Percentiles rank a stretch among this genome's conserved stretches.
Evolutionary conservation across 83 land plant species (phyloP).

Genomic region (Thuja plicata): DNA sequence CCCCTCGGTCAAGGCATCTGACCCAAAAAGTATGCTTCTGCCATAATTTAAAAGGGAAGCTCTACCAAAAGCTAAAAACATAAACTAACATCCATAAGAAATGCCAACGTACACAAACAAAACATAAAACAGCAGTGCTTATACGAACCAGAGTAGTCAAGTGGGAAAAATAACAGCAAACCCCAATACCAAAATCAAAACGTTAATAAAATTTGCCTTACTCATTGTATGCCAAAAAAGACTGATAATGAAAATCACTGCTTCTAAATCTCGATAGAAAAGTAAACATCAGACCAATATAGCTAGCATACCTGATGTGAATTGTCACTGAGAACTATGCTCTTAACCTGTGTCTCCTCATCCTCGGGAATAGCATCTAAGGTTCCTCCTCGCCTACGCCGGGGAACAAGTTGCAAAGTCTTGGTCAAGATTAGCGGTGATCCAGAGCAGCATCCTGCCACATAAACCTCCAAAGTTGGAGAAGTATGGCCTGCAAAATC

Average conservation of each 20-base stretch:
- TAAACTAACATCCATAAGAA: background rate
- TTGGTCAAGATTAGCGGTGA: conserved; percentile 66
- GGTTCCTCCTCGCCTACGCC: conserved; percentile 25
- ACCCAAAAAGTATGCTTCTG: background rate
- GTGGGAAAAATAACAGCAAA: background rate
- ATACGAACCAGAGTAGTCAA: too few species aligned
- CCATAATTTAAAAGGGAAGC: background rate
- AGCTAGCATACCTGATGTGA: background rate
- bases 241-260: background rate
- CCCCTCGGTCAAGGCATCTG: background rate
- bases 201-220: background rate
- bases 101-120: background rate
- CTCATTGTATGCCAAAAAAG: background rate
- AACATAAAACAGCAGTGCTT: background rate
- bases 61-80: too few species aligned
- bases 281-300: background rate
- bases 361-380: conserved; percentile 72
- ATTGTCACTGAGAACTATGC: conserved; percentile 1
- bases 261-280: background rate
- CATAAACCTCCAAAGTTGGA: conserved; percentile 67
- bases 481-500: conserved; percentile 16
- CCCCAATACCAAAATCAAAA: background rate
- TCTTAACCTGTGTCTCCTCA: conserved; percentile 41
- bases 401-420: conserved; percentile 43
- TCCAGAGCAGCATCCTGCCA: conserved; percentile 63